phyloP scores from a whole-genome alignment of 768 basidiomycete species.

The Pleurotus pulmonarius region DNA sequence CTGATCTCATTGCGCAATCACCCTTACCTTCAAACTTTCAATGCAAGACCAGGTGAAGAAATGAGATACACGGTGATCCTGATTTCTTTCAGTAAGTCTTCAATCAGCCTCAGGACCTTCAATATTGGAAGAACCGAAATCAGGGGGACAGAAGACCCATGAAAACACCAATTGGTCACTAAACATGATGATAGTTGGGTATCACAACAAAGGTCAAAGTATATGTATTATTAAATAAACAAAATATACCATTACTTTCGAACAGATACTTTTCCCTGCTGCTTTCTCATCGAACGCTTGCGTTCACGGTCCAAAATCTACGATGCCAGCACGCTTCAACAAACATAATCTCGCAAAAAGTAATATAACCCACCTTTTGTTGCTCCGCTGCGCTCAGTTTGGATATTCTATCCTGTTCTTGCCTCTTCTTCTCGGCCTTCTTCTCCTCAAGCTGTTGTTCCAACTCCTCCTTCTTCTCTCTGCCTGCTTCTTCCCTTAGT shows the following conservation, averaged over 20 bases:
- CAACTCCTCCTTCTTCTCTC: constrained; percentile 66
- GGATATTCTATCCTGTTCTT: constrained; percentile 69
- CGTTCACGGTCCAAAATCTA: constrained; percentile 74
- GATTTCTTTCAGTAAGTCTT: too few species aligned
- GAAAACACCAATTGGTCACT: too few species aligned
- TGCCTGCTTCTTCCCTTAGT: constrained; percentile 63
- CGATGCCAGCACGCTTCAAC: neutral
- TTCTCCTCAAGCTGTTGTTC: constrained; percentile 60
- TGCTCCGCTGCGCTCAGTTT: constrained; percentile 78
- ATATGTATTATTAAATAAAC: neutral
- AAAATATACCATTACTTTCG: constrained; percentile 35
- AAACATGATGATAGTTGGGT: neutral
- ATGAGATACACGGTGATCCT: too few species aligned
- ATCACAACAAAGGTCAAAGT: neutral
- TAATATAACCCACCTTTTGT: constrained; percentile 55
- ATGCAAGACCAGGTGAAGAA: too few species aligned
- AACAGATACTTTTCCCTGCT: constrained; percentile 57
- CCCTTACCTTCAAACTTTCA: too few species aligned
- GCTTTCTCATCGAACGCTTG: constrained; percentile 66
- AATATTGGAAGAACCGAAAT: too few species aligned
- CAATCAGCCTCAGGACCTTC: too few species aligned
- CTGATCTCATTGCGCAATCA: too few species aligned
- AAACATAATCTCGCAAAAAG: neutral
- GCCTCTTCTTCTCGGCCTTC: constrained; percentile 67
- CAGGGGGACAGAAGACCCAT: too few species aligned